Percentiles rank a stretch among this genome's conserved stretches.
Conservation (phyloP, 139 green algal species). For the Chlamydomonas sphaeroides region DNA sequence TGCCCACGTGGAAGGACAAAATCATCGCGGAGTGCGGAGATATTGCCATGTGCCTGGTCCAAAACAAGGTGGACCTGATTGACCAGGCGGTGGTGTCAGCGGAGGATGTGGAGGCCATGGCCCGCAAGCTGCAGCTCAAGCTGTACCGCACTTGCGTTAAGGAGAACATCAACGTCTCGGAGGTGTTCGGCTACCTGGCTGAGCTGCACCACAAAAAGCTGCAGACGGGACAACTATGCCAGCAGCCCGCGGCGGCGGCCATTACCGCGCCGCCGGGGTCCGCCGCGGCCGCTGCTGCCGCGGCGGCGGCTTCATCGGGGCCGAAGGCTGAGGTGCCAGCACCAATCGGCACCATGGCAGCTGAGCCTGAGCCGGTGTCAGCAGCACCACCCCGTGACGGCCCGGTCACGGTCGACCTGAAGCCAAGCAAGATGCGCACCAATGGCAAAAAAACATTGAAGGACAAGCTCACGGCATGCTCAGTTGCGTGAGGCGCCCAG, state of each 20-base stretch:
- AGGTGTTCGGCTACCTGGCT: conserved; percentile 73
- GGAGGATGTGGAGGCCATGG: conserved; percentile 73
- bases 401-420: conserved; percentile 52
- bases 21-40: conserved; percentile 70
- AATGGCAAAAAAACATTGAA: conserved; percentile 66
- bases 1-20: conserved; percentile 72
- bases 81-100: conserved; percentile 61
- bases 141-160: conserved; percentile 83
- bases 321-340: too few relatives aligned
- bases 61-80: conserved; percentile 83
- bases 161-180: conserved; percentile 82
- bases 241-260: conserved; percentile 1
- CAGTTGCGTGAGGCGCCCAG: conserved; percentile 28
- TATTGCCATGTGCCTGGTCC: conserved; percentile 77
- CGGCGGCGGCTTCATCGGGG: neutral
- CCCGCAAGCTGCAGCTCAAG: conserved; percentile 65
- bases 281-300: neutral
- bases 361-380: too few relatives aligned
- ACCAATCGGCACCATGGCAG: too few relatives aligned
- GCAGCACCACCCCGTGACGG: neutral
- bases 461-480: conserved; percentile 49
- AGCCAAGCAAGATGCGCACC: conserved; percentile 56
- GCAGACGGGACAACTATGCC: conserved; percentile 37
- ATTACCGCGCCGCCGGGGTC: conserved; percentile 13
- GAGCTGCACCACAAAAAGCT: conserved; percentile 65